A percentile compares a stretch with the other conserved stretches of the same genome.
Conservation (phyloP, 805 yeast genomes). For the Sungouiella blattae region DNA sequence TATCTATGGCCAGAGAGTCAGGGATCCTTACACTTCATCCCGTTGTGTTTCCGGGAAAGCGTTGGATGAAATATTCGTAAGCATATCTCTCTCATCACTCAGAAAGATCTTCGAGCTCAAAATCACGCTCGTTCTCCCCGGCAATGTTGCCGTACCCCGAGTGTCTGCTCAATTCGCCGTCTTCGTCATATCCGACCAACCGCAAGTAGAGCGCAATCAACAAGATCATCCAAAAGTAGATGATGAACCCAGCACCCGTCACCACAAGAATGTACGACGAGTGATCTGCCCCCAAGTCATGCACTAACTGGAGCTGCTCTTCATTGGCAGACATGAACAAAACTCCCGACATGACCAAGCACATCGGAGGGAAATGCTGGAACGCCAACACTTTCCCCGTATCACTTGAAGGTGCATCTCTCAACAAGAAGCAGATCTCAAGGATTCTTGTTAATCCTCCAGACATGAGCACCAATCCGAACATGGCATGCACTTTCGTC, state of each 20-base stretch:
- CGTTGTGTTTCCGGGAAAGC: no score
- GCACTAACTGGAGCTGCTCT: slow-evolving; percentile 72
- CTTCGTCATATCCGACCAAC: slow-evolving; percentile 39
- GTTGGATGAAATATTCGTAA: no score
- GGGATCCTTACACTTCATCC: no score
- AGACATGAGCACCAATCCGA: slow-evolving; percentile 74
- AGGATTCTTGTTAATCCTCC: slow-evolving; percentile 76
- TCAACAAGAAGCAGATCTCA: slow-evolving; percentile 75
- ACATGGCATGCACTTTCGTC: slow-evolving; percentile 83
- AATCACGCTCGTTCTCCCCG: slow-evolving; percentile 24
- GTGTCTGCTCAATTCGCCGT: slow-evolving; percentile 26
- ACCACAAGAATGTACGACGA: slow-evolving; percentile 75
- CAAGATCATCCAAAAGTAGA: slow-evolving; percentile 63
- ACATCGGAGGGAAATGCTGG: slow-evolving; percentile 84
- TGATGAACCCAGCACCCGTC: slow-evolving; percentile 67
- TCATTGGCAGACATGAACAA: slow-evolving; percentile 92
- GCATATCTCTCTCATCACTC: slow-evolving; percentile 13
- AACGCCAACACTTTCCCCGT: slow-evolving; percentile 56
- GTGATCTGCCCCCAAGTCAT: slow-evolving; percentile 77
- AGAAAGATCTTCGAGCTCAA: slow-evolving; percentile 31
- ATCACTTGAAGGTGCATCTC: slow-evolving; percentile 47
- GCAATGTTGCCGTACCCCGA: slow-evolving; percentile 15
- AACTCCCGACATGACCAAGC: slow-evolving; percentile 73
- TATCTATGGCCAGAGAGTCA: no score
- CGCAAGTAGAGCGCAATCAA: slow-evolving; percentile 56